Percentiles rank a stretch among this genome's conserved stretches.
Conservation (phyloP, 805 yeast genomes). For the Ogataea ramenticola region DNA sequence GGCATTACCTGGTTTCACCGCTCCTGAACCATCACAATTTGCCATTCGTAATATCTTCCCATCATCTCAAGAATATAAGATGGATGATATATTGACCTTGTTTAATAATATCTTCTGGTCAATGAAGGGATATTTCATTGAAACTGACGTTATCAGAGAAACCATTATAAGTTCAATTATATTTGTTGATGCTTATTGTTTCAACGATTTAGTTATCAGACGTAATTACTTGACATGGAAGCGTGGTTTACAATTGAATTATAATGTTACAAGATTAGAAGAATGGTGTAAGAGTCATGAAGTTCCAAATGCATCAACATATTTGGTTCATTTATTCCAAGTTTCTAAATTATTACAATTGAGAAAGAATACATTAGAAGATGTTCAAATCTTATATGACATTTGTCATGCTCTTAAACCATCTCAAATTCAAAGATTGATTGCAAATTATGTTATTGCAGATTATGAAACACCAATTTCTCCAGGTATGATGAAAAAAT, state of each 20-base stretch:
- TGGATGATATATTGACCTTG: conserved; percentile 90
- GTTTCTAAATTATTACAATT: conserved; percentile 90
- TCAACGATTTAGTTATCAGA: conserved; percentile 92
- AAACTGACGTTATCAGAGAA: conserved; percentile 74
- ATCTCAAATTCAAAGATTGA: conserved; percentile 88
- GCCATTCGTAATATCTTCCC: conserved; percentile 78
- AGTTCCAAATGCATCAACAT: conserved; percentile 77
- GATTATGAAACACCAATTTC: conserved; percentile 93
- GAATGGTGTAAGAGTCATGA: conserved; percentile 98
- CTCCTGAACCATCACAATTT: conserved; percentile 75
- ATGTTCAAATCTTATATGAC: conserved; percentile 86
- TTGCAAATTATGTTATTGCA: conserved; percentile 82
- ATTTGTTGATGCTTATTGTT: conserved; percentile 87
- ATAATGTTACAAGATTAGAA: conserved; percentile 91
- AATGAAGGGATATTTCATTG: conserved; percentile 85
- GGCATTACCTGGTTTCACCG: conserved; percentile 91
- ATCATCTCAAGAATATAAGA: conserved; percentile 64
- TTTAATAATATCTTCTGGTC: conserved; percentile 90
- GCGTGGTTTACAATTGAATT: conserved; percentile 93
- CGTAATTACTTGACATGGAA: conserved; percentile 94
- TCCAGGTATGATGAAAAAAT: conserved; percentile 68
- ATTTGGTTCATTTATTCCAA: conserved; percentile 81
- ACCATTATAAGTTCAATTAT: conserved; percentile 77
- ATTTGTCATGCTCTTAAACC: conserved; percentile 93
- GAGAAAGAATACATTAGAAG: conserved; percentile 82